Base-by-base conservation (phyloP, 768 basidiomycete genomes). In the Zangia roseola region DNA sequence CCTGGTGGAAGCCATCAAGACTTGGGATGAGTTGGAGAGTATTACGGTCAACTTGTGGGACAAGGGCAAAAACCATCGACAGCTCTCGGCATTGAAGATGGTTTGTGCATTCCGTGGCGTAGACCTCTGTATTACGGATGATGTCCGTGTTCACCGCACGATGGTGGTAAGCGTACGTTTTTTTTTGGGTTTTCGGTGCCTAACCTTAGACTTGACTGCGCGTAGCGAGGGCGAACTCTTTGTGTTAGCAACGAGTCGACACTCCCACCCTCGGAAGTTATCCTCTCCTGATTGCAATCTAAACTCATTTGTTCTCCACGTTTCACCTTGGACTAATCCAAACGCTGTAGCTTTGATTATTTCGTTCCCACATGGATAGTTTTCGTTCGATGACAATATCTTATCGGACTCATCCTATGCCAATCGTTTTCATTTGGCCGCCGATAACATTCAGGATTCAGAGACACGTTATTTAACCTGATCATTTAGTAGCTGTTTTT, bases 41-140 rank as follows among this genome's bases (percentile, higher is more conserved):
- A 63, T 89, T 30, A 81, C 78, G 10, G 66, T 84, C 37, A 77
- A 82, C 46, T 36, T 82, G 34, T 82, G 80, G 75, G 69, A 73
- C 35, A 75, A 75, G 33, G 80, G 80, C 3, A 67, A 75, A 38
- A 61, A 57, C 12, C 79, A 86, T 47, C 68, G 74, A 33, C 72
- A 78, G 53, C 71, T 85, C 28, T 58, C 78, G 20, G 70, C 72
- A 33, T 68, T 90, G 51, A 81, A 76, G 67, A 81, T 84, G 56
- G 78, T 77, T 5, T 90, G 87, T 64, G 83, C 82, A 14, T 73
- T 74, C 57, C 73, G 74, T 51, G 85, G 85, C 40, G 71, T 88
- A 38, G 76, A 77, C 24, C 62, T 88, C 55, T 65, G 67, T 45
- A 65, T 81, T 30, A 78, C 78, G 24, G 65, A 64, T 40, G 78